Conservation (phyloP, 768 basidiomycete species). For the Boletales sp. region DNA sequence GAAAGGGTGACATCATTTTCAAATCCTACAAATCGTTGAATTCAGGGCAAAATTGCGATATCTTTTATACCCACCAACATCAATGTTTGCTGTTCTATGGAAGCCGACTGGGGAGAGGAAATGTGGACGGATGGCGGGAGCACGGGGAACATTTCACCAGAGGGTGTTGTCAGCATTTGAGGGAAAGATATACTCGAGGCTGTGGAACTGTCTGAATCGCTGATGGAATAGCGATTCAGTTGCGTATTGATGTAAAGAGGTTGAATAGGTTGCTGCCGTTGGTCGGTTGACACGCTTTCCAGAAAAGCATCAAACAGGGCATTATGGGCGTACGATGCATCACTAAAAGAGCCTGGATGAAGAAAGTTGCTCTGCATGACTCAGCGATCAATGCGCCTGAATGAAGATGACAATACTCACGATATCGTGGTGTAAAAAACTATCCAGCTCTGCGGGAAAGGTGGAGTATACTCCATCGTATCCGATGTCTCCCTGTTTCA, state of each 20-base stretch:
- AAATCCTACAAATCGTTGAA: slow-evolving; percentile 9
- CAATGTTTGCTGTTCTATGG: neutral
- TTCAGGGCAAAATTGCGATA: neutral
- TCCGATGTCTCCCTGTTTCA: neutral
- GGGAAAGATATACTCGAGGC: slow-evolving; percentile 11
- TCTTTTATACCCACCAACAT: slow-evolving; percentile 8
- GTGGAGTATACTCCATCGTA: neutral
- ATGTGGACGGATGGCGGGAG: slow-evolving; percentile 2
- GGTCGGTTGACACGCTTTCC: neutral
- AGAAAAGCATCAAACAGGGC: neutral
- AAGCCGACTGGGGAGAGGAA: slow-evolving; percentile 11
- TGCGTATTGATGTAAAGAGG: slow-evolving; percentile 21
- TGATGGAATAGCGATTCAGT: neutral
- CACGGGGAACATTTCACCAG: neutral
- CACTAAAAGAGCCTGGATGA: neutral
- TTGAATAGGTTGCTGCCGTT: slow-evolving; percentile 6
- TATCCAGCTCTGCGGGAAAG: neutral
- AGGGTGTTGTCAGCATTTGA: slow-evolving; percentile 9
- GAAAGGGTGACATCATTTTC: slow-evolving; percentile 5
- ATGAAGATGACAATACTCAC: slow-evolving; percentile 12
- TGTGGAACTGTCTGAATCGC: slow-evolving; percentile 16
- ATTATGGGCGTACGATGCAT: neutral
- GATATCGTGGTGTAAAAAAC: neutral
- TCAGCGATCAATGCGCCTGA: slow-evolving; percentile 1
- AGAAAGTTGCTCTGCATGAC: slow-evolving; percentile 3